Base-by-base conservation (phyloP, 2,329 filamentous ascomycete species). In the Neurospora crassa region DNA sequence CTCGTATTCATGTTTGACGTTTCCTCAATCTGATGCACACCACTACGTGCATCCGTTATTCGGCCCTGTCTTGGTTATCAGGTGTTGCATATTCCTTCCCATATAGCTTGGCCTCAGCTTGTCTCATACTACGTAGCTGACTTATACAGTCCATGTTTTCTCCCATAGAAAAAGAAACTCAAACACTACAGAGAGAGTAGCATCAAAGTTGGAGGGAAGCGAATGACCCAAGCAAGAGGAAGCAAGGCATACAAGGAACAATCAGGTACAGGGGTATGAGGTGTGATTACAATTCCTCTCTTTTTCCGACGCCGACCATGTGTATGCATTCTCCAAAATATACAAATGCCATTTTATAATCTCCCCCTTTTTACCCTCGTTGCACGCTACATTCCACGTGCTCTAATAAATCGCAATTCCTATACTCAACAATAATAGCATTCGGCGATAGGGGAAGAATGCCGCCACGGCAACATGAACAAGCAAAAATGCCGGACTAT, bases 401-500 rank as follows among this genome's bases (percentile, higher is more conserved):
- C 29, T 14, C n/a, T 37, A 2, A 16, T 37, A 37, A 29, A 63
- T 34, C 29, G 16, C 14, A 34, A 16, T 5, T 7, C 34, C 24
- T 63, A 63, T 29, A 37, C 53, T 34, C 29, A 63, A 16, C 20
- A 6, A 8, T 24, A 63, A 29, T 2, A 29, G 47, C 12, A 29
- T 53, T 34, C 34, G 34, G 34, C 34, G 34, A 37, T 37, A 7
- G 34, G 34, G 7, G 34, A 37, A 37, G 34, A 37, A 37, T 37
- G 34, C 34, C 34, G 34, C 34, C 34, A 6, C 5, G 34, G 34
- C 34, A 37, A 37, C 34, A 37, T 37, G 34, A 37, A 8, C 0
- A 37, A 37, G 34, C 34, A 7, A 37, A 37, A 37, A 37, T 6
- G 34, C 29, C 24, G 14, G 53, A 63, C 74, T 78, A 84, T 29